Percentiles rank a stretch among this genome's conserved stretches.
Evolutionary conservation across 192 early-diverging fungal genomes (phyloP).

Genomic region (Backusella psychrophila): DNA sequence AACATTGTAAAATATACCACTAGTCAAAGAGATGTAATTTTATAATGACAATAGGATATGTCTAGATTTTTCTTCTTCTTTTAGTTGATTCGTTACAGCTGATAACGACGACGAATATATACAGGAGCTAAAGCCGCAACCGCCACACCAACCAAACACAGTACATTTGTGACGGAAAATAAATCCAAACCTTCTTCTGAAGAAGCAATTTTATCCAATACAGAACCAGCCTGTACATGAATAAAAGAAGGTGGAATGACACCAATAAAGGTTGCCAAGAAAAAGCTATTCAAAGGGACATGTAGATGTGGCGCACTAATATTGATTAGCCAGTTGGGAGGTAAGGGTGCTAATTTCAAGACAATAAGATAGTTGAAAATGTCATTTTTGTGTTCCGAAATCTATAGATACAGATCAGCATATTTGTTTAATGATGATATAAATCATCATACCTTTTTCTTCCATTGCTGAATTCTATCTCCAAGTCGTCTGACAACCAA

Average conservation of each 20-base stretch:
- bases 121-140: constrained; percentile 45
- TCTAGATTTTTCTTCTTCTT: too few relatives aligned
- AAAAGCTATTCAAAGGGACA: constrained; percentile 49
- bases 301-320: constrained; percentile 52
- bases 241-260: constrained; percentile 50
- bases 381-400: constrained; percentile 43
- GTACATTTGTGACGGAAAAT: constrained; percentile 42
- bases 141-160: constrained; percentile 41
- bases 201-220: constrained; percentile 41
- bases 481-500: constrained; percentile 44
- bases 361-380: constrained; percentile 58
- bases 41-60: too few relatives aligned
- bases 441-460: constrained; percentile 37
- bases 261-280: constrained; percentile 52
- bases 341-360: constrained; percentile 49
- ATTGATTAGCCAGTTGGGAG: constrained; percentile 59
- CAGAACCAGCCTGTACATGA: constrained; percentile 55
- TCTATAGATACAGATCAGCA: not conserved
- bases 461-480: constrained; percentile 40
- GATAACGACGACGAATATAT: constrained; percentile 31
- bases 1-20: too few relatives aligned
- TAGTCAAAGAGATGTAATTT: too few relatives aligned
- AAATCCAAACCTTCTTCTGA: constrained; percentile 39
- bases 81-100: not conserved
- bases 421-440: not conserved